Conservation (phyloP, 2,329 filamentous ascomycete genomes). For the Aschersonia sp. region DNA sequence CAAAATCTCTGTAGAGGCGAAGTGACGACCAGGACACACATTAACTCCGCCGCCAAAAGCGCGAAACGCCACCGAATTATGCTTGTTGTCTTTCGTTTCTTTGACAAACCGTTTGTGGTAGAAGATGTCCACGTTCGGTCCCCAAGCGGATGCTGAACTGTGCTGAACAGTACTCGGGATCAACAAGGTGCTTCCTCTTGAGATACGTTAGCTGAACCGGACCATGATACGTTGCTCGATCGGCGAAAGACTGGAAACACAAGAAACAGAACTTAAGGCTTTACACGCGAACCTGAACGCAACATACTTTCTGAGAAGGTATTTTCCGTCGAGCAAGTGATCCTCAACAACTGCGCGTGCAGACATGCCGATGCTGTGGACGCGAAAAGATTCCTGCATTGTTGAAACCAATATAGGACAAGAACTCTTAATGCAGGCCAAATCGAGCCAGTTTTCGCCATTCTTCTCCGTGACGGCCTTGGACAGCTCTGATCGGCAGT, state of each 20-base stretch:
- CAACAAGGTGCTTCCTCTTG: background rate
- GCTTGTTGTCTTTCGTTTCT: background rate
- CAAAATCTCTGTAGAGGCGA: background rate
- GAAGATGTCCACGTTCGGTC: background rate
- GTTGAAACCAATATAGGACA: background rate
- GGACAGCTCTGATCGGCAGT: background rate
- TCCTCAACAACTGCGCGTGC: background rate
- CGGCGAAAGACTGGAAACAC: no score
- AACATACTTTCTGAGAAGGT: background rate
- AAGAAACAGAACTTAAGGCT: no score
- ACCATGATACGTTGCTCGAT: no score
- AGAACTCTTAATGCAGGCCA: background rate
- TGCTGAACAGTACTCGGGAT: background rate
- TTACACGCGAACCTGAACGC: no score
- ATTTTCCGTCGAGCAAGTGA: background rate
- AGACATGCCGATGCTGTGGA: background rate
- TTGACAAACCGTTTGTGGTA: background rate
- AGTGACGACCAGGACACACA: background rate
- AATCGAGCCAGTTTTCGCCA: background rate
- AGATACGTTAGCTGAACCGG: no score
- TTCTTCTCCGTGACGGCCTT: background rate
- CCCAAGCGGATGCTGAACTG: background rate
- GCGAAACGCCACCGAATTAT: background rate
- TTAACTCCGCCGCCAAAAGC: background rate
- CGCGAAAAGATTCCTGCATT: background rate